A percentile compares a stretch with the other conserved stretches of the same genome.
Evolutionary conservation across 768 basidiomycete genomes (phyloP).

Genomic region (Pleurotus citrinopileatus): DNA sequence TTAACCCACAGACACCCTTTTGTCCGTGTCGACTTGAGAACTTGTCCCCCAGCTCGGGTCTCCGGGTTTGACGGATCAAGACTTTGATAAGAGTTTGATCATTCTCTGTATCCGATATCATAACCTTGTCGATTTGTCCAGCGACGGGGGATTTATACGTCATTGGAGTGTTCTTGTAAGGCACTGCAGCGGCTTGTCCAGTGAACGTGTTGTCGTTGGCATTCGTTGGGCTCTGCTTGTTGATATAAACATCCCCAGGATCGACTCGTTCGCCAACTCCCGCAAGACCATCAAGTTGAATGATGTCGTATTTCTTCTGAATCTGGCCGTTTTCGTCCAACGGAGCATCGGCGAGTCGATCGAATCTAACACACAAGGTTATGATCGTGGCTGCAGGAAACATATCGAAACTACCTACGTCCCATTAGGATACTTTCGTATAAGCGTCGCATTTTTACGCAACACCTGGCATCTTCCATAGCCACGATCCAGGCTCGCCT

Average conservation of each 20-base stretch:
- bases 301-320: conserved; percentile 84
- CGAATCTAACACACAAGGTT: conserved; percentile 52
- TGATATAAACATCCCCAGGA: conserved; percentile 92
- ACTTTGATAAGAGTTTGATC: conserved; percentile 98
- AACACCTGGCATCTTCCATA: conserved; percentile 98
- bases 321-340: conserved; percentile 76
- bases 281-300: conserved; percentile 90
- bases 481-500: conserved; percentile 96
- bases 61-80: conserved; percentile 91
- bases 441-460: conserved; percentile 90
- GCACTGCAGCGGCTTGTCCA: conserved; percentile 77
- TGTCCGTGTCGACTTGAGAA: conserved; percentile 98
- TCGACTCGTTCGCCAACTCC: conserved; percentile 94
- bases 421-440: conserved; percentile 96
- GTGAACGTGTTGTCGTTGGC: conserved; percentile 90
- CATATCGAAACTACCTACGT: conserved; percentile 64
- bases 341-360: conserved; percentile 92
- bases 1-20: conserved; percentile 98
- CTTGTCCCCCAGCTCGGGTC: conserved; percentile 97
- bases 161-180: conserved; percentile 92
- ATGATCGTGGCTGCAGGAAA: conserved; percentile 14
- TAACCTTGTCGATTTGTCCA: conserved; percentile 95
- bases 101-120: conserved; percentile 95
- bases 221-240: conserved; percentile 94
- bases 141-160: conserved; percentile 92